Evolutionary conservation across 2,329 filamentous ascomycete genomes (phyloP).

Genomic region (Aspergillus brunneoviolaceus): DNA sequence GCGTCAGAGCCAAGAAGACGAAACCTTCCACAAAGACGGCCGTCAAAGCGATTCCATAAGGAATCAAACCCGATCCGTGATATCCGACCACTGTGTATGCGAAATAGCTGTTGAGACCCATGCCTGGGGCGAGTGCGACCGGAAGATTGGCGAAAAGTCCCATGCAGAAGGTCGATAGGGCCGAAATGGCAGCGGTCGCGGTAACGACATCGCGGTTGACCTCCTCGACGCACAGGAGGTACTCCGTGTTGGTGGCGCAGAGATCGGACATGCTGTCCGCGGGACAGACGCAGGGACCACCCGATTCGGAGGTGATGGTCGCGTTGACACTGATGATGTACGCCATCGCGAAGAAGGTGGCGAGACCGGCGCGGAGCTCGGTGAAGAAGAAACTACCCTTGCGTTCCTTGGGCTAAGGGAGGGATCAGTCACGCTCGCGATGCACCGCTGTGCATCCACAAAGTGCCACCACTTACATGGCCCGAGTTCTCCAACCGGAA

Average conservation of each 20-base stretch:
- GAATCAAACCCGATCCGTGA: slow-evolving; percentile 70
- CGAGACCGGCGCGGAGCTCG: slow-evolving; percentile 78
- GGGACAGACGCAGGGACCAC: slow-evolving; percentile 74
- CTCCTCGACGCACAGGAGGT: slow-evolving; percentile 49
- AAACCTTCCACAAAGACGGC: slow-evolving; percentile 88
- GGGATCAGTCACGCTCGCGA: neutral
- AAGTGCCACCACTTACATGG: slow-evolving; percentile 60
- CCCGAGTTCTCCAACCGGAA: slow-evolving; percentile 81
- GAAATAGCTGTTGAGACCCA: slow-evolving; percentile 87
- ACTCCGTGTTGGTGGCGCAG: slow-evolving; percentile 52
- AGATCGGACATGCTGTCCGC: slow-evolving; percentile 38
- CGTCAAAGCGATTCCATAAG: slow-evolving; percentile 74
- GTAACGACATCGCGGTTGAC: slow-evolving; percentile 79
- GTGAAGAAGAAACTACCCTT: slow-evolving; percentile 78
- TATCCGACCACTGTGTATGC: slow-evolving; percentile 77
- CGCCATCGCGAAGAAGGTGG: slow-evolving; percentile 78
- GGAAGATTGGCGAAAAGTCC: slow-evolving; percentile 79
- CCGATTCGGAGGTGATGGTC: slow-evolving; percentile 68
- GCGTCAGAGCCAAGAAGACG: slow-evolving; percentile 76
- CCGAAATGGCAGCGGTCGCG: slow-evolving; percentile 78
- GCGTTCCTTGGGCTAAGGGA: slow-evolving; percentile 62
- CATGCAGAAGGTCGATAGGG: slow-evolving; percentile 78
- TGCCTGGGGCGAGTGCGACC: slow-evolving; percentile 69
- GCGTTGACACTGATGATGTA: slow-evolving; percentile 72
- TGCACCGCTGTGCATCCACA: neutral